phyloP scores from a whole-genome alignment of 139 green algal species.

The Asterochloris sp. region DNA sequence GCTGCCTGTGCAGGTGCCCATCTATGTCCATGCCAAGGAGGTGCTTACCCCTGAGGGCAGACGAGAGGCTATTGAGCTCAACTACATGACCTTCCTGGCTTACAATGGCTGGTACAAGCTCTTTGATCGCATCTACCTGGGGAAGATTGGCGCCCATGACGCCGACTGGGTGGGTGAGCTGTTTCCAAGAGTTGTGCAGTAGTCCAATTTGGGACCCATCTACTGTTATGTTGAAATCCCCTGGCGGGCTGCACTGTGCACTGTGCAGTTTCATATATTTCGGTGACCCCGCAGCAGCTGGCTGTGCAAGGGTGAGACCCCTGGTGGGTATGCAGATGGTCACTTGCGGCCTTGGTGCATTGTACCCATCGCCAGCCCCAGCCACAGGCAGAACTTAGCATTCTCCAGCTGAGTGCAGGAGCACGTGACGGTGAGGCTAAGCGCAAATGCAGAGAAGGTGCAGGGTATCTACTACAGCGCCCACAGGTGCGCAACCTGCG shows the following conservation, averaged over 20 bases:
- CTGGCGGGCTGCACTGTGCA: too few relatives aligned
- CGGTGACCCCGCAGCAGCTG: too few relatives aligned
- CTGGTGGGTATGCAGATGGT: too few relatives aligned
- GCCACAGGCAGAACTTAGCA: too few relatives aligned
- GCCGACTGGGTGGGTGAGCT: constrained; percentile 3
- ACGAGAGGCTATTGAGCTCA: constrained; percentile 23
- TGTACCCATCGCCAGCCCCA: too few relatives aligned
- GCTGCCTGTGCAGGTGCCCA: constrained; percentile 15
- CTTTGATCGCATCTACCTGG: constrained; percentile 20
- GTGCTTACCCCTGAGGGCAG: constrained; percentile 2
- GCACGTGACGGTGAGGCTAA: constrained; percentile 30
- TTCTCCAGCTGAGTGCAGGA: neutral
- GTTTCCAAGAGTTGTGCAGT: too few relatives aligned
- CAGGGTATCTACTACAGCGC: constrained; percentile 30
- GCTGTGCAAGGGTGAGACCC: too few relatives aligned
- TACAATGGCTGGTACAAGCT: constrained; percentile 34
- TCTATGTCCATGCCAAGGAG: constrained; percentile 34
- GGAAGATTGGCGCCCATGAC: constrained; percentile 20
- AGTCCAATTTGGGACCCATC: too few relatives aligned
- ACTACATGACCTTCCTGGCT: constrained; percentile 34
- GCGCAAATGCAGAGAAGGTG: constrained; percentile 10
- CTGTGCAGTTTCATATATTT: too few relatives aligned
- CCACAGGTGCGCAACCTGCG: constrained; percentile 21
- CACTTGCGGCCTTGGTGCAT: too few relatives aligned
- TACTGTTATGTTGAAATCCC: too few relatives aligned